Percentiles rank a stretch among this genome's conserved stretches.
Evolutionary conservation across 805 yeast species (phyloP).

Genomic region (Yamadazyma nakazawae): DNA sequence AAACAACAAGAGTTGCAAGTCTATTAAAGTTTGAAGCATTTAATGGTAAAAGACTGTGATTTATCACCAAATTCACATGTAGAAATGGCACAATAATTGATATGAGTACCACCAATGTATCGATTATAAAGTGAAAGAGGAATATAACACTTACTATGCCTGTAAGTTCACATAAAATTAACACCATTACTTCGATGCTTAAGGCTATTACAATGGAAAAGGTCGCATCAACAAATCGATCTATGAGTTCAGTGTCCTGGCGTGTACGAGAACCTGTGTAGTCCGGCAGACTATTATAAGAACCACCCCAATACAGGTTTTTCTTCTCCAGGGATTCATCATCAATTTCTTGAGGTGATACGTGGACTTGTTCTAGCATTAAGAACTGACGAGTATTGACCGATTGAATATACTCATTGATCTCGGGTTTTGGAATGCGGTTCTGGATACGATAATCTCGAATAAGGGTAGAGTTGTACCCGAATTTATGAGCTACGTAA

Average conservation of each 20-base stretch:
- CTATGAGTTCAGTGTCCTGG: not conserved
- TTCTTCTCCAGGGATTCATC: not conserved
- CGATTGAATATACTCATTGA: conserved; percentile 19
- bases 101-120: conserved; percentile 35
- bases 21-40: conserved; percentile 1
- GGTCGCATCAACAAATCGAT: conserved; percentile 18
- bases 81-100: conserved; percentile 44
- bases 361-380: not conserved
- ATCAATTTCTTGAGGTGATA: conserved; percentile 1
- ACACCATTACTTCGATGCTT: conserved; percentile 28
- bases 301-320: not conserved
- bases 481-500: conserved; percentile 10
- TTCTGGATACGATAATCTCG: conserved; percentile 13
- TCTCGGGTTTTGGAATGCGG: conserved; percentile 16
- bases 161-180: conserved; percentile 37
- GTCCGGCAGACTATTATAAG: too few species aligned
- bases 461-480: conserved; percentile 16
- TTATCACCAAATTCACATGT: conserved; percentile 28
- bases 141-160: conserved; percentile 21
- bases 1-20: conserved; percentile 6
- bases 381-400: conserved; percentile 1
- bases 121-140: conserved; percentile 39
- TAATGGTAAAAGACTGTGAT: conserved; percentile 24
- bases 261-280: not conserved
- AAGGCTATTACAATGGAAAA: conserved; percentile 31